Percentiles rank a stretch among this genome's conserved stretches.
These are phyloP conservation scores for Posidonia australis DNA, from an alignment of 106 monocot genomes.

Conservation along the genomic window DNA sequence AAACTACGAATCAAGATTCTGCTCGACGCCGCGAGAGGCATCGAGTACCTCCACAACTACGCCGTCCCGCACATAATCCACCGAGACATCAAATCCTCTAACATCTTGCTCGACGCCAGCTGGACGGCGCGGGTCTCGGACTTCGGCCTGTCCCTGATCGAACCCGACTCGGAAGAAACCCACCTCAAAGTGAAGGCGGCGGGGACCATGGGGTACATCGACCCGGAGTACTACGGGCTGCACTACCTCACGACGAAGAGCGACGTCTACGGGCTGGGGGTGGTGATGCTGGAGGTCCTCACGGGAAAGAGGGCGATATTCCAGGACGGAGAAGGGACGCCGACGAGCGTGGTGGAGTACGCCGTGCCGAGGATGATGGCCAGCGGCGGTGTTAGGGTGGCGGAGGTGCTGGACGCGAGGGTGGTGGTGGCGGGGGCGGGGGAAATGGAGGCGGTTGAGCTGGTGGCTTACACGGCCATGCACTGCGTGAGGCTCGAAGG, in stretches of 20 bases:
- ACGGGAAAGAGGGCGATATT: slow-evolving; percentile 49
- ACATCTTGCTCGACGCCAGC: slow-evolving; percentile 28
- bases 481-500: slow-evolving; percentile 65
- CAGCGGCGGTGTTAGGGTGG: slow-evolving; percentile 27
- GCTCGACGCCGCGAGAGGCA: slow-evolving; percentile 26
- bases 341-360: slow-evolving; percentile 61
- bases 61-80: slow-evolving; percentile 35
- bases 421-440: slow-evolving; percentile 8
- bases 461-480: slow-evolving; percentile 64
- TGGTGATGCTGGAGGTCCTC: slow-evolving; percentile 73
- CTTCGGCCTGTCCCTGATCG: slow-evolving; percentile 68
- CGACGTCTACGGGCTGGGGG: slow-evolving; percentile 83
- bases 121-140: slow-evolving; percentile 70
- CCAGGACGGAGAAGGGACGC: slow-evolving; percentile 25
- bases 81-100: slow-evolving; percentile 42
- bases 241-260: slow-evolving; percentile 70
- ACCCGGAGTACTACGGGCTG: slow-evolving; percentile 87
- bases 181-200: slow-evolving; percentile 39
- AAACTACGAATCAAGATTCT: slow-evolving; percentile 42
- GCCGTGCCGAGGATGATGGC: slow-evolving; percentile 36
- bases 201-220: slow-evolving; percentile 91
- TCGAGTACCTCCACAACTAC: slow-evolving; percentile 42
- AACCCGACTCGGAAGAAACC: slow-evolving; percentile 20
- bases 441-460: slow-evolving; percentile 71
- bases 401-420: slow-evolving; percentile 43